phyloP scores from a whole-genome alignment of 768 basidiomycete genomes.

The Trametes gibbosa region DNA sequence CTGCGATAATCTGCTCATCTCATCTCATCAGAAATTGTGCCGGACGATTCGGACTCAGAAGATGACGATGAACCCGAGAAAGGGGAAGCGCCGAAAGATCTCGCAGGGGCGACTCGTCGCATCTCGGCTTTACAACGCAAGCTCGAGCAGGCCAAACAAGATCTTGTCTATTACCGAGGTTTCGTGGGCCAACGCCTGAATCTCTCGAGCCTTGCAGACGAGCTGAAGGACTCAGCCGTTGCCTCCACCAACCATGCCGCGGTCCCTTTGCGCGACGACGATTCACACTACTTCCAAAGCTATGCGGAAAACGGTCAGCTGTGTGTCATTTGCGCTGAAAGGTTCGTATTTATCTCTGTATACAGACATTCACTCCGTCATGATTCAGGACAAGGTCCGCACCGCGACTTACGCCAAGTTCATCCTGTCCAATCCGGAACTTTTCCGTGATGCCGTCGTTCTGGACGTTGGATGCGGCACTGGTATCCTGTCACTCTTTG shows the following conservation, averaged over 20 bases:
- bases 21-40: constrained; percentile 45
- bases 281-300: constrained; percentile 90
- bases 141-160: constrained; percentile 54
- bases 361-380: constrained; percentile 89
- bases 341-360: background rate
- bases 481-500: constrained; percentile 87
- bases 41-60: constrained; percentile 73
- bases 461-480: constrained; percentile 97
- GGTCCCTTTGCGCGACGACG: constrained; percentile 66
- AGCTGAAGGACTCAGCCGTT: constrained; percentile 33
- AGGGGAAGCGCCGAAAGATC: constrained; percentile 28
- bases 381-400: constrained; percentile 94
- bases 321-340: background rate
- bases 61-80: constrained; percentile 52
- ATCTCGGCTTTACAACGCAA: constrained; percentile 62
- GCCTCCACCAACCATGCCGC: constrained; percentile 25
- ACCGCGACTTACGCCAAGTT: constrained; percentile 92
- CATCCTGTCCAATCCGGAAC: constrained; percentile 75
- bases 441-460: constrained; percentile 84
- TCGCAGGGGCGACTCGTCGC: constrained; percentile 37
- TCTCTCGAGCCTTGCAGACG: constrained; percentile 42
- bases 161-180: constrained; percentile 59
- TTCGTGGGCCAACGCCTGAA: constrained; percentile 56
- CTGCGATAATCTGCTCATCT: background rate
- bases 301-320: constrained; percentile 80